phyloP scores from a whole-genome alignment of 345 rosid species.

The Dovyalis caffra region DNA sequence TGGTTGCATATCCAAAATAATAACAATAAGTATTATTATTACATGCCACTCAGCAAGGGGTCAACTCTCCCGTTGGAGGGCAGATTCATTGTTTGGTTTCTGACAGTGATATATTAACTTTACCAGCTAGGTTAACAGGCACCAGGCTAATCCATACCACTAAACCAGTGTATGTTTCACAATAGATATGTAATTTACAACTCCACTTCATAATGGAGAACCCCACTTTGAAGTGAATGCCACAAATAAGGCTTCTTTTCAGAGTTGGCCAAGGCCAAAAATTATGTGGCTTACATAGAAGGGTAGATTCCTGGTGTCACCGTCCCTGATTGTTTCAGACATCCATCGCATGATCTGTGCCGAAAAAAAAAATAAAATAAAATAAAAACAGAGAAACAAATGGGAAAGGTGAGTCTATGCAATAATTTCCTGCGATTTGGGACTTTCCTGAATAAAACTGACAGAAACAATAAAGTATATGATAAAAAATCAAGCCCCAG shows the following conservation, averaged over 20 bases:
- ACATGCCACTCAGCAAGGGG: too few species aligned
- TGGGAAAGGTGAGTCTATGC: neutral
- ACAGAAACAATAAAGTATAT: neutral
- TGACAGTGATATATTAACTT: neutral
- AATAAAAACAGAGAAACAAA: too few species aligned
- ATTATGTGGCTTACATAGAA: slow-evolving; percentile 54
- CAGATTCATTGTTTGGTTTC: neutral
- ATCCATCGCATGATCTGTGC: slow-evolving; percentile 75
- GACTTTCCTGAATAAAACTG: neutral
- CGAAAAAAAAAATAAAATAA: slow-evolving; percentile 16
- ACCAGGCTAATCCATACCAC: neutral
- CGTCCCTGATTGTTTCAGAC: slow-evolving; percentile 73
- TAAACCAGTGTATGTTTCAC: neutral
- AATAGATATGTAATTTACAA: neutral
- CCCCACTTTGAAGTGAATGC: neutral
- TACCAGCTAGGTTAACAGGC: neutral
- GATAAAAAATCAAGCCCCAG: too few species aligned
- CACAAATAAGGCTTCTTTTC: neutral
- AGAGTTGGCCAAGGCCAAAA: neutral
- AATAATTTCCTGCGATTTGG: neutral
- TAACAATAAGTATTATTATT: too few species aligned
- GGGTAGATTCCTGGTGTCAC: slow-evolving; percentile 79
- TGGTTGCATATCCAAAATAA: too few species aligned
- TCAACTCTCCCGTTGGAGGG: too few species aligned
- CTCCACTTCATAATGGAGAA: neutral